Base-by-base conservation (phyloP, 192 early-diverging fungal species). In the Helicostylum pulchrum region DNA sequence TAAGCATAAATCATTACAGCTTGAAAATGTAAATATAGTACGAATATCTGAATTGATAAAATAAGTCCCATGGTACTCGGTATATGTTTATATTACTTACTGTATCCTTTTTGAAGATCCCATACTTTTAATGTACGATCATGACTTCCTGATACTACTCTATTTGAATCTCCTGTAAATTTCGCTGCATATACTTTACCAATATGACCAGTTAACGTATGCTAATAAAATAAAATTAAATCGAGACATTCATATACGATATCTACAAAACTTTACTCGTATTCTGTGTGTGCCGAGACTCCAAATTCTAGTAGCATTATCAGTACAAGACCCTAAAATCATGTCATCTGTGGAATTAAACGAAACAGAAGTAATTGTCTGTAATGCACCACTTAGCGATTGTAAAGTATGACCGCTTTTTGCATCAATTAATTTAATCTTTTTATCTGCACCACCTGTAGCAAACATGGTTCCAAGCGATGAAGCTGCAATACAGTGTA, bases 101-200 rank as follows among this genome's bases (percentile, higher is more conserved):
- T 97, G 67, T 90, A 90, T 57, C 94, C 95, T 68, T 88, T 90
- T 68, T 81, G 78, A 47, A 94, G 73, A 78, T 99, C 96, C 95
- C 95, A 99, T 6, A 96, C 80, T 77, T 99, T 99, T 34, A 99
- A 83, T 0, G 95, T 96, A 21, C 95, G 79, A 75, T 99, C 96
- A 69, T 99, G 95, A 62, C 94, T 96, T 61, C 93, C 94, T 6
- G 94, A 92, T 23, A 93, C 92, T 63, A 99, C 88, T 43, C 85
- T 85, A 67, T 80, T 83, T 10, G 87, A 82, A 56, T 92, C 90
- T 12, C 83, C 67, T 56, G 80, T 92, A 66, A 99, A 97, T 67
- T 88, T 87, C 0, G 94, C 92, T 3, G 90, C 80, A 67, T 86
- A 91, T 6, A 99, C 94, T 76, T 95, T 93, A 55, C 93, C 93